Percentiles rank a stretch among this genome's conserved stretches.
phyloP scores from a whole-genome alignment of 768 basidiomycete genomes.

The Hygrophorus russula region DNA sequence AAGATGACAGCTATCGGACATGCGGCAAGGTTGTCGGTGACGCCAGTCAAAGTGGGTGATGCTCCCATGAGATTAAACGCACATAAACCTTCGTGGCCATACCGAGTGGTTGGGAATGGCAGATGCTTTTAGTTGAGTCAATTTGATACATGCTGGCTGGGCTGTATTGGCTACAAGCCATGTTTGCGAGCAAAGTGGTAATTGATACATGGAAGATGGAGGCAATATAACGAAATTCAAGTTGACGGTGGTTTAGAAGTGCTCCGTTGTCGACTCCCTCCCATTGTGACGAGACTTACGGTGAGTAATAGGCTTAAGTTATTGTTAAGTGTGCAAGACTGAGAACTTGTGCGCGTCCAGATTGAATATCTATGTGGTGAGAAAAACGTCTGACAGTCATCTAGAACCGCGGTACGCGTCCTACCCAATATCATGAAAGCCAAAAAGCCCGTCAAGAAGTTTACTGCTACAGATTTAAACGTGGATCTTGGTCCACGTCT shows the following conservation, averaged over 20 bases:
- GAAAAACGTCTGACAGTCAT: slow-evolving; percentile 2
- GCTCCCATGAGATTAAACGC: slow-evolving; percentile 21
- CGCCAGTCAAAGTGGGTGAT: slow-evolving; percentile 27
- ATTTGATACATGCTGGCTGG: too few species aligned
- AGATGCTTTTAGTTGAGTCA: too few species aligned
- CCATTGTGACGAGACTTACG: slow-evolving; percentile 89
- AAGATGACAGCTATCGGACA: slow-evolving; percentile 34
- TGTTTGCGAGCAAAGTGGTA: slow-evolving; percentile 84
- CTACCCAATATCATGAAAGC: slow-evolving; percentile 97
- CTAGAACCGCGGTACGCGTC: slow-evolving; percentile 94
- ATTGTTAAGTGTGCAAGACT: background rate
- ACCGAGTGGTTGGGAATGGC: slow-evolving; percentile 52
- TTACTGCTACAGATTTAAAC: slow-evolving; percentile 68
- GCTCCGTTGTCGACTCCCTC: slow-evolving; percentile 65
- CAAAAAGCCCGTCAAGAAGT: slow-evolving; percentile 90
- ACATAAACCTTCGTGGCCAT: slow-evolving; percentile 14
- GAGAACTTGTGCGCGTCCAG: slow-evolving; percentile 21
- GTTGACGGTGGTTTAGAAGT: slow-evolving; percentile 92
- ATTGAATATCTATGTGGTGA: slow-evolving; percentile 38
- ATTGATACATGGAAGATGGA: slow-evolving; percentile 52
- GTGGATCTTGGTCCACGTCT: slow-evolving; percentile 76
- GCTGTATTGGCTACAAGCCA: slow-evolving; percentile 87
- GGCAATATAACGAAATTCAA: slow-evolving; percentile 75
- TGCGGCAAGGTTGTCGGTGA: slow-evolving; percentile 29
- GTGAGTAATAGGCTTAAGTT: slow-evolving; percentile 28